Evolutionary conservation across 1,284 basidiomycete genomes (phyloP), one percentile per base, ranked within the genome.

Genomic region (Xanthoconium separans): DNA sequence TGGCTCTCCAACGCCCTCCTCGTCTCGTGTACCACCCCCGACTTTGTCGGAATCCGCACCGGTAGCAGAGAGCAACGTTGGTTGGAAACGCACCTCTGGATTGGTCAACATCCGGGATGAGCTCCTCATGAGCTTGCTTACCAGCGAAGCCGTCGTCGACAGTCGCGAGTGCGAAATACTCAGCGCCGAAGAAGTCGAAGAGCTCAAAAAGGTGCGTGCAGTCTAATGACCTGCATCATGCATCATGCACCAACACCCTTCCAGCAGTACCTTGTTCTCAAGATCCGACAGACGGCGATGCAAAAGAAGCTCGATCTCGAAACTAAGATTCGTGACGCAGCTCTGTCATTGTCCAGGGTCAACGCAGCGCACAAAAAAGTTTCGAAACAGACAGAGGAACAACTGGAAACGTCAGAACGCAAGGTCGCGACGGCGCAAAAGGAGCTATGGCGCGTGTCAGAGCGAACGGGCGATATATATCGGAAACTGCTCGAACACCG

Each of bases 161-260:
- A 90, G 89, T 63, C 81, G 89, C 29, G 81, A 81, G 44, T 88
- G 83, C 64, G 81, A 87, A 48, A 84, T 94, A 22, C 76, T 92
- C 44, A 82, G 77, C 59, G 85, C 90, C 52, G 93, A 96, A 61
- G 89, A 94, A 63, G 88, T 94, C n/a, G 93, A 95, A 60, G 88
- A 89, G 49, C 81, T 94, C 61, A 95, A 93, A 76, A 92, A 91
- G 83, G 92, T 91, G 61, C 46, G 78, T 73, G 16, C 30, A 18
- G 31, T 56, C 58, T 33, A 33, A 12, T 34, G 42, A 2, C 27
- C 27, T n/a, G n/a, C n/a, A n/a, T n/a, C n/a, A n/a, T 40, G 20
- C 18, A 43, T 3, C 34, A 24, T 47, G 30, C 53, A 29, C 29
- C 61, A 31, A 59, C 40, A 2, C 10, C 6, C 41, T 44, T 47